phyloP scores from a whole-genome alignment of 2,329 filamentous ascomycete species.

The Trematosphaeria pertusa region DNA sequence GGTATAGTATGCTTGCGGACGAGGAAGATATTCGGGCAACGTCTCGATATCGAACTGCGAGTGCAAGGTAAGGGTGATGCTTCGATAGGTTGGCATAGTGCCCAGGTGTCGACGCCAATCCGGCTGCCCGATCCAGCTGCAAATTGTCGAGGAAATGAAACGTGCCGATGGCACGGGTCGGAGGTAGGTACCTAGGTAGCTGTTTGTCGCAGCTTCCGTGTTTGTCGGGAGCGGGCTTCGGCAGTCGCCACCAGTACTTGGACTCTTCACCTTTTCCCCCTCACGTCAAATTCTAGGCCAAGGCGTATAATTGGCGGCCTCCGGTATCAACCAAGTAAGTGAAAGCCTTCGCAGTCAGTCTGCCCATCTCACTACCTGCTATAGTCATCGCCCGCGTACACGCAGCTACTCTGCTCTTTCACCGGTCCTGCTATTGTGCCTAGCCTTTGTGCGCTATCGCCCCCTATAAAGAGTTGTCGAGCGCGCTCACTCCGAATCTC shows the following conservation, averaged over 20 bases:
- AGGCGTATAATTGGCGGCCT: not conserved
- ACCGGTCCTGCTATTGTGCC: no score
- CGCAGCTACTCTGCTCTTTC: no score
- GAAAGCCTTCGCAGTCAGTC: no score
- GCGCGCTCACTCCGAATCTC: no score
- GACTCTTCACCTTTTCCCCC: not conserved
- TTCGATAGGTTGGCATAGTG: constrained; percentile 43
- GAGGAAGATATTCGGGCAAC: constrained; percentile 48
- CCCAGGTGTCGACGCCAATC: no score
- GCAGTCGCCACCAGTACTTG: not conserved
- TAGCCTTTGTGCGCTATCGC: no score
- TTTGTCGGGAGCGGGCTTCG: not conserved
- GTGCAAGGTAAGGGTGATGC: constrained; percentile 49
- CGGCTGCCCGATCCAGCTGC: no score
- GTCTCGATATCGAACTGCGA: constrained; percentile 51
- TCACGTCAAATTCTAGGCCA: not conserved
- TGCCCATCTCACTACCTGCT: no score
- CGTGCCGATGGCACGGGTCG: not conserved
- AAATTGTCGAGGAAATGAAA: not conserved
- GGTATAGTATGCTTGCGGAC: constrained; percentile 21
- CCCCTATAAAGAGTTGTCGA: no score
- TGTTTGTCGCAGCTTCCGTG: not conserved
- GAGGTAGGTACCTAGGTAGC: no score
- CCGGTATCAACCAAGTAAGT: no score
- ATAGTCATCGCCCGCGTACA: no score